Evolutionary conservation across 2,329 filamentous ascomycete genomes (phyloP).

Genomic region (Erysiphe pulchra): DNA sequence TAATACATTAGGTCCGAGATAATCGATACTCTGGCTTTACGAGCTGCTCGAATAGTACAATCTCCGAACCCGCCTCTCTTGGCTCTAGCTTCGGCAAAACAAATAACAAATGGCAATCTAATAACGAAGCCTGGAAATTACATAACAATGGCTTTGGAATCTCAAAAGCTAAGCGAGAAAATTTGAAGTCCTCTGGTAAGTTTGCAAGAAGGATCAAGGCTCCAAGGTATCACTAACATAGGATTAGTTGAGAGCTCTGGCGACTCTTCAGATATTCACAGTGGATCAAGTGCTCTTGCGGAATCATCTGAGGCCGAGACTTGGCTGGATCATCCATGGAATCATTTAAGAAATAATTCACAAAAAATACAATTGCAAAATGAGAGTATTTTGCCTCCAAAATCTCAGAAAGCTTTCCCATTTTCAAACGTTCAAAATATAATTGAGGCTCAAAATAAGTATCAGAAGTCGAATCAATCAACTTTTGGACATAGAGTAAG

Average conservation of each 20-base stretch:
- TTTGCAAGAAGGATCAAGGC: conserved; percentile 3
- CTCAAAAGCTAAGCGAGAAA: conserved; percentile 20
- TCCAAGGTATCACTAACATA: conserved; percentile 7
- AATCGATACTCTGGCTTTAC: conserved; percentile 17
- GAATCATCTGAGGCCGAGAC: conserved; percentile 41
- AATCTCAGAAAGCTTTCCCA: conserved; percentile 17
- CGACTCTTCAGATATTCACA: conserved; percentile 24
- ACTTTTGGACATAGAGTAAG: conserved; percentile 18
- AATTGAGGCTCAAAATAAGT: conserved; percentile 17
- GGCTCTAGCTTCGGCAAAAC: conserved; percentile 18
- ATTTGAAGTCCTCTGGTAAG: conserved; percentile 23
- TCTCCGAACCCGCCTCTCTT: conserved; percentile 16
- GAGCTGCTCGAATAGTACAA: conserved; percentile 11
- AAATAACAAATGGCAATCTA: conserved; percentile 14
- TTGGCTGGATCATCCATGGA: conserved; percentile 35
- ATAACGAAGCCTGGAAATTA: conserved; percentile 26
- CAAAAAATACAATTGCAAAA: conserved; percentile 18
- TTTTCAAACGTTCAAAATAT: conserved; percentile 14
- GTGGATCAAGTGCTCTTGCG: conserved; percentile 43
- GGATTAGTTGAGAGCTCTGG: conserved; percentile 15
- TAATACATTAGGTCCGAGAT: conserved; percentile 8
- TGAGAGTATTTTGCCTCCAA: conserved; percentile 22
- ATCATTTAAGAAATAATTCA: conserved; percentile 20
- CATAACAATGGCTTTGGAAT: conserved; percentile 19
- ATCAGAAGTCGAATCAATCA: conserved; percentile 17